These are phyloP conservation scores for Pisolithus tinctorius DNA, from an alignment of 768 basidiomycete genomes.

Conservation along the genomic window DNA sequence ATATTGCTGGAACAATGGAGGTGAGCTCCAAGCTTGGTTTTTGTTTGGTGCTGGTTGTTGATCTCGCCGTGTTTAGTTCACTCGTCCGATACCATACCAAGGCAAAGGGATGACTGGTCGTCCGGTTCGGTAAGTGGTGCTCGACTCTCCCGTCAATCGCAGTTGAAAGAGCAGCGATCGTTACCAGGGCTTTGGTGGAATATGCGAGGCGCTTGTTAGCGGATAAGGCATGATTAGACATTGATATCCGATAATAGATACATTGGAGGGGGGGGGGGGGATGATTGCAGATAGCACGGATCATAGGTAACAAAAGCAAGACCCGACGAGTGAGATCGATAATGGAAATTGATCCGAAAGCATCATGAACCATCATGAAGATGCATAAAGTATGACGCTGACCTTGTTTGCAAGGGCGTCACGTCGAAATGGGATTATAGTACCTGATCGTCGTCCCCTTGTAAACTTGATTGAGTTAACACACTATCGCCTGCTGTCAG, in stretches of 20 bases:
- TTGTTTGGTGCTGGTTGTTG: not conserved
- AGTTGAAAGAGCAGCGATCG: not conserved
- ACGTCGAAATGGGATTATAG: no score
- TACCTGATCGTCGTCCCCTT: no score
- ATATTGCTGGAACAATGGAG: constrained; percentile 79
- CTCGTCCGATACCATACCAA: constrained; percentile 52
- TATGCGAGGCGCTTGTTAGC: constrained; percentile 23
- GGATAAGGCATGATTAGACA: constrained; percentile 8
- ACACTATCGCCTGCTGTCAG: no score
- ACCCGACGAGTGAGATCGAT: no score
- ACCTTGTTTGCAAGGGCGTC: no score
- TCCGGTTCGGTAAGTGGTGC: constrained; percentile 56
- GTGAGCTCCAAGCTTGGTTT: constrained; percentile 26
- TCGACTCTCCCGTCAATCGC: not conserved
- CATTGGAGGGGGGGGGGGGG: no score
- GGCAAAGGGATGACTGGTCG: constrained; percentile 77
- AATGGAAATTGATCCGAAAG: no score
- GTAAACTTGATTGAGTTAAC: no score
- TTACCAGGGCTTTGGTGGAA: constrained; percentile 26
- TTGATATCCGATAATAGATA: not conserved
- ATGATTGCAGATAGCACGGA: no score
- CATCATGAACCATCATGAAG: no score
- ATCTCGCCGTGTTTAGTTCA: constrained; percentile 30
- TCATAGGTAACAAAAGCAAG: no score
- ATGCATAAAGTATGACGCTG: no score